Evolutionary conservation across 306 rosid species (phyloP).

Genomic region (Rosa rugosa): DNA sequence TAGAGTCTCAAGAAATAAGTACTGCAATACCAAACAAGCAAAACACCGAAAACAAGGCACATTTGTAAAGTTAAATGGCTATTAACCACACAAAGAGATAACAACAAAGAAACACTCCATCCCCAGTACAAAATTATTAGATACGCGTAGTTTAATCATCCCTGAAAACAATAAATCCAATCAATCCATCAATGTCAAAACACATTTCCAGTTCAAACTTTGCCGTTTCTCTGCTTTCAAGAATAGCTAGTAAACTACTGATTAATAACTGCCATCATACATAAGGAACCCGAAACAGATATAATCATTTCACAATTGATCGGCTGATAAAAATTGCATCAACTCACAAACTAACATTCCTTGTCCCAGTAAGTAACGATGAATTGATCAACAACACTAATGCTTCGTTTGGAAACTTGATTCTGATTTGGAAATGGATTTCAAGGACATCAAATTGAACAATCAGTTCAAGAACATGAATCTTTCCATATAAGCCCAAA

Average conservation of each 20-base stretch:
- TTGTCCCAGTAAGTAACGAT: background rate
- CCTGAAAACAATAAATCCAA: background rate
- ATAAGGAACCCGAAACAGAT: background rate
- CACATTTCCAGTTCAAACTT: background rate
- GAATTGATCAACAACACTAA: background rate
- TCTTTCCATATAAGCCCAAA: background rate
- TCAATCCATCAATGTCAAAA: constrained; percentile 11
- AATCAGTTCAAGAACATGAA: background rate
- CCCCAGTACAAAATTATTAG: background rate
- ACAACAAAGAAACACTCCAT: background rate
- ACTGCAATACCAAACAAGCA: background rate
- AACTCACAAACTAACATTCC: background rate
- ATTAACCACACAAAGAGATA: background rate
- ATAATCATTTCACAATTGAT: background rate
- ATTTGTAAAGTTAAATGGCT: background rate
- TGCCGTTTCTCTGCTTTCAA: background rate
- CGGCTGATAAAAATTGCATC: background rate
- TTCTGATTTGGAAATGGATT: background rate
- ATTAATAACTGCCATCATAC: background rate
- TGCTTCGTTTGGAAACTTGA: background rate
- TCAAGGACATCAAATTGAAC: background rate
- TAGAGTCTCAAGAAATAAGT: background rate
- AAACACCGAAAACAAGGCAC: background rate
- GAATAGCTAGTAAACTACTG: background rate
- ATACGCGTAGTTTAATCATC: background rate